Evolutionary conservation across 805 yeast species (phyloP).

Genomic region (Isabelozyma pseudorhagii): DNA sequence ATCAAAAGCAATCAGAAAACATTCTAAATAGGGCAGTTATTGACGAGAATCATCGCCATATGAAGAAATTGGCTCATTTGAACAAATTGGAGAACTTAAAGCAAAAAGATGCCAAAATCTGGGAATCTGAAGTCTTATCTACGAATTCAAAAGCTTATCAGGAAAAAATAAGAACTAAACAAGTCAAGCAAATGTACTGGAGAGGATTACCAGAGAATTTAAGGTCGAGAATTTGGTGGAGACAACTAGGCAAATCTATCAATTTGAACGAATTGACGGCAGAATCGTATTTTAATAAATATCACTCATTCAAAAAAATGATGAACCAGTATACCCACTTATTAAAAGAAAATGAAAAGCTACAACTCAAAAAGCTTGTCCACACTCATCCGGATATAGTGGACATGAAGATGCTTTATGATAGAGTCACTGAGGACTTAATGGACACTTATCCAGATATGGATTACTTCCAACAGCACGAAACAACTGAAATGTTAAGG

Average conservation of each 20-base stretch:
- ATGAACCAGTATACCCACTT: background rate
- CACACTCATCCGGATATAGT: slow-evolving; percentile 3
- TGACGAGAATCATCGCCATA: slow-evolving; percentile 32
- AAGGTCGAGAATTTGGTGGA: slow-evolving; percentile 51
- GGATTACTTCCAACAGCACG: slow-evolving; percentile 12
- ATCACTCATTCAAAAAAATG: background rate
- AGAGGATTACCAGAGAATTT: slow-evolving; percentile 20
- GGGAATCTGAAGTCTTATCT: slow-evolving; percentile 13
- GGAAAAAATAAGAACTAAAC: slow-evolving; percentile 16
- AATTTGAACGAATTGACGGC: slow-evolving; percentile 1
- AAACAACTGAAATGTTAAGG: slow-evolving; percentile 9
- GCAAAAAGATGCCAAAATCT: slow-evolving; percentile 27
- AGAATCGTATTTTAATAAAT: background rate
- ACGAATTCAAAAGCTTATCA: slow-evolving; percentile 13
- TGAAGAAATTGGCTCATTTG: slow-evolving; percentile 24
- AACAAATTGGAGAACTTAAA: slow-evolving; percentile 29
- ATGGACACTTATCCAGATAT: slow-evolving; percentile 17
- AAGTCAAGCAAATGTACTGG: slow-evolving; percentile 15
- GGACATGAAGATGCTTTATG: slow-evolving; percentile 4
- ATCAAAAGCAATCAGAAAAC: slow-evolving; percentile 49
- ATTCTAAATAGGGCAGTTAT: slow-evolving; percentile 40
- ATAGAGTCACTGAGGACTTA: slow-evolving; percentile 11
- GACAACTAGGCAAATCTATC: slow-evolving; percentile 33
- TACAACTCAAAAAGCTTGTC: slow-evolving; percentile 2
- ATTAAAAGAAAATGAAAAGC: slow-evolving; percentile 1